These are phyloP conservation scores for Irineochytrium annulatum DNA, from an alignment of 192 early-diverging fungal genomes.

Conservation along the genomic window DNA sequence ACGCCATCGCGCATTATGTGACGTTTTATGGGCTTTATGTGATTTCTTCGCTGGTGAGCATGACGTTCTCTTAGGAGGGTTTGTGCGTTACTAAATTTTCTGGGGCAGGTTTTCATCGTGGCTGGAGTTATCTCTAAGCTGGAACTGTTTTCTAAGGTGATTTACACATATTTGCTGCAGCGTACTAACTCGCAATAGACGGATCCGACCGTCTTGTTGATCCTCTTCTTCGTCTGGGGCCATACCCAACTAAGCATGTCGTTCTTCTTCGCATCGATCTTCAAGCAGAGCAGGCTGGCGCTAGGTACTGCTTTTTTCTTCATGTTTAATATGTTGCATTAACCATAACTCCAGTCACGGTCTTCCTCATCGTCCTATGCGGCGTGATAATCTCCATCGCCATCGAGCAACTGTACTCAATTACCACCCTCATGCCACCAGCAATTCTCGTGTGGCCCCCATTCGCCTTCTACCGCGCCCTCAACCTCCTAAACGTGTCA, in stretches of 20 bases:
- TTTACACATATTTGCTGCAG: no score
- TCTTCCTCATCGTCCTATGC: constrained; percentile 63
- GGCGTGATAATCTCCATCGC: constrained; percentile 61
- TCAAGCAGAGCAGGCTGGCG: constrained; percentile 52
- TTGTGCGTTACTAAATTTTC: no score
- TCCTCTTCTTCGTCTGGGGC: constrained; percentile 66
- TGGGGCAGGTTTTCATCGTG: no score
- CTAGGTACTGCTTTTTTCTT: constrained; percentile 26
- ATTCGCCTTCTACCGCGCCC: constrained; percentile 46
- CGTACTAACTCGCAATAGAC: no score
- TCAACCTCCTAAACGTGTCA: background rate
- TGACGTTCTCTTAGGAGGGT: no score
- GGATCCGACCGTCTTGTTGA: constrained; percentile 34
- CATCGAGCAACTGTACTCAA: constrained; percentile 38
- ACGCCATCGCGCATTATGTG: constrained; percentile 60
- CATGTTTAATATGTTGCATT: background rate
- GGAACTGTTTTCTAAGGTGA: background rate
- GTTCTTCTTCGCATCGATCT: constrained; percentile 63
- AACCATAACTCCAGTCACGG: constrained; percentile 30
- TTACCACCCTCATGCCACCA: constrained; percentile 28
- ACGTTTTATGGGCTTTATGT: no score
- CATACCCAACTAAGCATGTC: constrained; percentile 55
- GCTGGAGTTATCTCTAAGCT: constrained; percentile 4
- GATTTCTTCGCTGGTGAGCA: no score
- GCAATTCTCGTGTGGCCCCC: constrained; percentile 66